These are phyloP conservation scores for Mycena amicta DNA, from an alignment of 768 basidiomycete species.

Conservation along the genomic window DNA sequence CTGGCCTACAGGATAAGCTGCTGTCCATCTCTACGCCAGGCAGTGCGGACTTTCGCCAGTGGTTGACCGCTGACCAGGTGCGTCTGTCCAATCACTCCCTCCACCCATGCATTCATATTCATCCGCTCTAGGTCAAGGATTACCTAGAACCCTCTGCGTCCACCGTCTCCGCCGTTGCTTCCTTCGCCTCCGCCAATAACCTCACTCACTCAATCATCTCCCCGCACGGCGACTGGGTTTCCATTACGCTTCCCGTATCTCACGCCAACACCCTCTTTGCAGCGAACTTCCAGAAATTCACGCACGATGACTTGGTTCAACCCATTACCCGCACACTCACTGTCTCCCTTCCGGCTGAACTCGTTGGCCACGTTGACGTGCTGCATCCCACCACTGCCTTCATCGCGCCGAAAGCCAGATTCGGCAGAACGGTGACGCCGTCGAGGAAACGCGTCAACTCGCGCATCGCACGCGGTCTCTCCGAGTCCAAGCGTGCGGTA, in stretches of 20 bases:
- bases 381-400: constrained; percentile 27
- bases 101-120: background rate
- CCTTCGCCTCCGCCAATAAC: constrained; percentile 24
- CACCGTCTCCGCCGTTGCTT: constrained; percentile 21
- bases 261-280: constrained; percentile 27
- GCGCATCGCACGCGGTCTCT: background rate
- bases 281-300: constrained; percentile 25
- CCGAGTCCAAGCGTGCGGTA: constrained; percentile 3
- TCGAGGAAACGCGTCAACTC: background rate
- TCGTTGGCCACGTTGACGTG: constrained; percentile 25
- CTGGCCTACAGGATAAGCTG: background rate
- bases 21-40: background rate
- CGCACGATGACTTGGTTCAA: constrained; percentile 20
- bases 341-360: constrained; percentile 27
- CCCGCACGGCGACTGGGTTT: constrained; percentile 25
- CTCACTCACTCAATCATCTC: constrained; percentile 18
- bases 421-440: background rate
- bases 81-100: background rate
- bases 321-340: constrained; percentile 25
- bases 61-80: background rate
- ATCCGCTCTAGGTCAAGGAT: constrained; percentile 23
- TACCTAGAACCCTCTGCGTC: constrained; percentile 22
- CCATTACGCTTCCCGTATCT: constrained; percentile 24
- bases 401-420: background rate
- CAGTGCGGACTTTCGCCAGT: background rate